These are phyloP conservation scores for Psilocybe cubensis DNA, from an alignment of 768 basidiomycete genomes.

Conservation along the genomic window DNA sequence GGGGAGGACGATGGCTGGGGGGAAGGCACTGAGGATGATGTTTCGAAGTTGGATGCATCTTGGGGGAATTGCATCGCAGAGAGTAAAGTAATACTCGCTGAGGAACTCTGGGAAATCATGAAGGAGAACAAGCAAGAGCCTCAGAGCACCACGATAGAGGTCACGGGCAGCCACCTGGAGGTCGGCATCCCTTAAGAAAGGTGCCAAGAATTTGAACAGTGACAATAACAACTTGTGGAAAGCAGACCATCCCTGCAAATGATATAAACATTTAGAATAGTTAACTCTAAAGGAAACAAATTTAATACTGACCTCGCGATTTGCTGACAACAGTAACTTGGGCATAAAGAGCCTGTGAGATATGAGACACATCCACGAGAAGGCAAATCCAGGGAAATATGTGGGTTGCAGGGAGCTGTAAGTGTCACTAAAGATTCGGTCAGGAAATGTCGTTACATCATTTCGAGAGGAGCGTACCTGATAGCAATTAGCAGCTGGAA, in stretches of 20 bases:
- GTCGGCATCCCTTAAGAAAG: constrained; percentile 85
- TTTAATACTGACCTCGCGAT: constrained; percentile 69
- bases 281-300: background rate
- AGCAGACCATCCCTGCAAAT: constrained; percentile 82
- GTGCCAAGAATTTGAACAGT: constrained; percentile 92
- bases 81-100: constrained; percentile 94
- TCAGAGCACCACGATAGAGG: constrained; percentile 88
- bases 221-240: constrained; percentile 95
- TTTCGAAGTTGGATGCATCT: constrained; percentile 96
- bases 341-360: constrained; percentile 99
- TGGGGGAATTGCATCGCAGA: constrained; percentile 91
- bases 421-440: constrained; percentile 69
- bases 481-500: constrained; percentile 87
- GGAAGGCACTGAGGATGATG: constrained; percentile 95
- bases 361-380: constrained; percentile 96
- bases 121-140: constrained; percentile 91
- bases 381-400: constrained; percentile 97
- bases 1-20: constrained; percentile 76
- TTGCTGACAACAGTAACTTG: constrained; percentile 83
- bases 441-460: constrained; percentile 11
- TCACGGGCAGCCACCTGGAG: constrained; percentile 81
- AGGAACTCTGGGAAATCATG: constrained; percentile 99
- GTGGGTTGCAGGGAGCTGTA: constrained; percentile 95
- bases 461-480: constrained; percentile 53
- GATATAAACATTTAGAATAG: constrained; percentile 3